Base-by-base conservation (phyloP, 2,329 filamentous ascomycete species). In the Diatrype stigma region DNA sequence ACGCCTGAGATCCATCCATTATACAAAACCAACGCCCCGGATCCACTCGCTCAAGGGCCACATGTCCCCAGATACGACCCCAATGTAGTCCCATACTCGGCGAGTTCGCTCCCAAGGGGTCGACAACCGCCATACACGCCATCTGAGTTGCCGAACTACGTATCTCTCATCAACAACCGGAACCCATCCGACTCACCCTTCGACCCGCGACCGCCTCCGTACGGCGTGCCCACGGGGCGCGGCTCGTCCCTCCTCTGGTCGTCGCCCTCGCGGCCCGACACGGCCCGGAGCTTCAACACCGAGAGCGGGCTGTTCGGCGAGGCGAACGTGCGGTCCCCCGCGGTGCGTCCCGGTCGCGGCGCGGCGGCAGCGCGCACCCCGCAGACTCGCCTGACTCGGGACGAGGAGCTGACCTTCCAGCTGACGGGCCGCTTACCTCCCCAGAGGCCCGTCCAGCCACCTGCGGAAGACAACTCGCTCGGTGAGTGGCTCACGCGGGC, bases 291-390 rank as follows among this genome's bases (percentile, higher is more conserved):
- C 51, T 75, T 69, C 55, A 57, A 51, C 11, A 60, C 65, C 11
- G 72, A 74, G 48, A 69, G 64, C 46, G 52, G 51, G 17, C 44
- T 75, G 6, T 75, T 66, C 53, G 48, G 55, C 2, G 53, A 65
- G 30, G 67, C 70, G 26, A 56, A 55, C n/a, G 50, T 75, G 48
- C 53, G 61, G 50, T 53, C 67, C 46, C 59, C 60, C 35, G 11
- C 30, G 23, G 19, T 17, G 8, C 35, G 45, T 16, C 19, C 37
- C n/a, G n/a, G n/a, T n/a, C n/a, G n/a, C n/a, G n/a, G n/a, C n/a
- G n/a, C n/a, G n/a, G n/a, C n/a, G n/a, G n/a, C n/a, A n/a, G 22
- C 40, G 26, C 40, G 14, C 11, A 42, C 23, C 14, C 23, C n/a
- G 14, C 26, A 19, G 22, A 42, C 40, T 6, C 19, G 26, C 12